Evolutionary conservation across 208 protist species (phyloP).

Genomic region (Leishmania major): DNA sequence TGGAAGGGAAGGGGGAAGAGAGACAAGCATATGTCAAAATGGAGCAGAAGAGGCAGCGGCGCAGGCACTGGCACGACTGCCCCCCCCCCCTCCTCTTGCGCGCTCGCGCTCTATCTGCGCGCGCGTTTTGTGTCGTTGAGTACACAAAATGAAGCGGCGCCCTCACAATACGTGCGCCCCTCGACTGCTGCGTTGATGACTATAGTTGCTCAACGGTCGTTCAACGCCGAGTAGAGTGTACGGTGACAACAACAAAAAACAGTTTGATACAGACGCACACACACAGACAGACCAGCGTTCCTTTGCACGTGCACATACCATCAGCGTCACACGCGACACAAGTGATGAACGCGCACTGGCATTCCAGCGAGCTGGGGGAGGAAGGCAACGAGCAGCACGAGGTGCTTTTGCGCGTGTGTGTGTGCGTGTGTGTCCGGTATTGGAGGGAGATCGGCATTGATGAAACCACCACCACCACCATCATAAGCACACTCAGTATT

Average conservation of each 20-base stretch:
- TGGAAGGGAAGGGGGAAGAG: background rate
- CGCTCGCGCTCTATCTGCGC: too few species aligned
- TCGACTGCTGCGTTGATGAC: too few species aligned
- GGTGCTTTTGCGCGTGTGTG: background rate
- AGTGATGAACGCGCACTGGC: background rate
- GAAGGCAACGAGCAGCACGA: too few species aligned
- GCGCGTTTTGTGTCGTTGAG: too few species aligned
- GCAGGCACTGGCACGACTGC: too few species aligned
- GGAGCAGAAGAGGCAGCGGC: too few species aligned
- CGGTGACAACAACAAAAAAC: background rate
- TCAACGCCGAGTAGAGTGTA: background rate
- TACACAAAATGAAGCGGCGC: too few species aligned
- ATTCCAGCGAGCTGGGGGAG: too few species aligned
- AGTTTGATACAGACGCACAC: background rate
- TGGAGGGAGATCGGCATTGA: background rate
- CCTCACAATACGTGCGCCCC: too few species aligned
- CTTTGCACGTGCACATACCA: too few species aligned
- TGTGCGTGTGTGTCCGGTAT: background rate
- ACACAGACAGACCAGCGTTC: background rate
- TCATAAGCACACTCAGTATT: slow-evolving; percentile 39
- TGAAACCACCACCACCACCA: background rate
- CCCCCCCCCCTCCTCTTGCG: too few species aligned
- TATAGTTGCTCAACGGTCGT: too few species aligned
- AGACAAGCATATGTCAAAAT: background rate
- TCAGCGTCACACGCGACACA: background rate